Percentiles rank a stretch among this genome's conserved stretches.
phyloP scores from a whole-genome alignment of 1,139 yeast species.

The Candida tropicalis region DNA sequence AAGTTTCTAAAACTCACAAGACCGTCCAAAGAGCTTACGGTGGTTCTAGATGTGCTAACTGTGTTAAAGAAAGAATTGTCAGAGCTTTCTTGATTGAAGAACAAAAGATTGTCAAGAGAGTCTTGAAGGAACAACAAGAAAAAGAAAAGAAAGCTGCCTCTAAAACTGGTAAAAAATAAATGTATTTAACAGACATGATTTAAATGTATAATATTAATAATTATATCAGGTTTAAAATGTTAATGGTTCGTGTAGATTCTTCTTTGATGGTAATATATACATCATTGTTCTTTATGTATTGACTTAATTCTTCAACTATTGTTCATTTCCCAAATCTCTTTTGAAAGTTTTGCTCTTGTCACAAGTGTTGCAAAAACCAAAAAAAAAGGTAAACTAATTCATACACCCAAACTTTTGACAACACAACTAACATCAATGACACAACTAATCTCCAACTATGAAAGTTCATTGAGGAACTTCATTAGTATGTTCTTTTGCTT shows the following conservation, averaged over 20 bases:
- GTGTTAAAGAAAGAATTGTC: constrained; percentile 97
- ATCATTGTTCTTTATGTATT: not conserved
- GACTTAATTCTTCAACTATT: not conserved
- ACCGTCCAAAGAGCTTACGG: constrained; percentile 99
- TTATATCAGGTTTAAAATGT: constrained; percentile 8
- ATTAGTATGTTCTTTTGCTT: constrained; percentile 15
- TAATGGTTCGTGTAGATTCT: constrained; percentile 7
- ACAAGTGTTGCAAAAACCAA: constrained; percentile 10
- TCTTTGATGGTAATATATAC: constrained; percentile 7
- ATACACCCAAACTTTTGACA: not conserved
- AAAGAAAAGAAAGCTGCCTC: constrained; percentile 71
- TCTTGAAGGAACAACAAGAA: constrained; percentile 90
- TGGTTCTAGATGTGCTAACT: constrained; percentile 98
- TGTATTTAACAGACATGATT: constrained; percentile 17
- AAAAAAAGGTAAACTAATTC: not conserved
- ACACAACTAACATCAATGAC: constrained; percentile 9
- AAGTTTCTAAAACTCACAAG: constrained; percentile 93
- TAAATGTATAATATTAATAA: constrained; percentile 18
- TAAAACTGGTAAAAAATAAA: constrained; percentile 44
- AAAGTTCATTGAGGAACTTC: constrained; percentile 11
- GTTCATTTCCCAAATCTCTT: not conserved
- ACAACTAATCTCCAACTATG: constrained; percentile 13
- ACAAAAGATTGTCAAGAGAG: constrained; percentile 99
- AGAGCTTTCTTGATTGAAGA: constrained; percentile 99
- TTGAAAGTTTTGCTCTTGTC: not conserved